Percentiles rank a stretch among this genome's conserved stretches.
These are phyloP conservation scores for Stemphylium lycopersici DNA, from an alignment of 2,329 filamentous ascomycete genomes.

Conservation along the genomic window DNA sequence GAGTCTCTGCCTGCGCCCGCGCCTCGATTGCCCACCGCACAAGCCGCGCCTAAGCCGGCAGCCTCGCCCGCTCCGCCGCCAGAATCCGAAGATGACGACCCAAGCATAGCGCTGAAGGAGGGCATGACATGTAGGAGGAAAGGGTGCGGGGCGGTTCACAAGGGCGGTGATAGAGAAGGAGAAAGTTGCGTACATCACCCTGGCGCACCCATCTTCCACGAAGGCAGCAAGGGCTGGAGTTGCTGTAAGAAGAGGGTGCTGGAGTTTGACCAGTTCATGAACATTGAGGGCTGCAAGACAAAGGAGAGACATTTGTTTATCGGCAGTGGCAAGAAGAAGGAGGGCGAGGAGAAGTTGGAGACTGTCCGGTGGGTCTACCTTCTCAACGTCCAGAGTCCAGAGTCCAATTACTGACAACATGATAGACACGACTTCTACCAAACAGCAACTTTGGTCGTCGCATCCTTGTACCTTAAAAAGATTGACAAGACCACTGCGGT, in stretches of 20 bases:
- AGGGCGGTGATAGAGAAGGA: slow-evolving; percentile 57
- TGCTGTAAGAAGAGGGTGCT: slow-evolving; percentile 95
- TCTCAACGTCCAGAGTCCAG: not conserved
- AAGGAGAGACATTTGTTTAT: slow-evolving; percentile 85
- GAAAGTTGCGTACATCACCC: slow-evolving; percentile 90
- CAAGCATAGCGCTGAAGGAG: slow-evolving; percentile 71
- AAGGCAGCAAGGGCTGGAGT: slow-evolving; percentile 95
- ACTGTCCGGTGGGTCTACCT: slow-evolving; percentile 67
- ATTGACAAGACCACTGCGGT: slow-evolving; percentile 82
- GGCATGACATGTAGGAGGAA: slow-evolving; percentile 79
- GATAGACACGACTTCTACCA: slow-evolving; percentile 90
- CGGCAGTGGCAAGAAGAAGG: slow-evolving; percentile 74
- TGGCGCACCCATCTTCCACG: slow-evolving; percentile 90
- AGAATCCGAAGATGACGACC: slow-evolving; percentile 83
- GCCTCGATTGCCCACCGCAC: slow-evolving; percentile 41
- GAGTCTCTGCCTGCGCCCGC: slow-evolving; percentile 41
- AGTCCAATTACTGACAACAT: slow-evolving; percentile 10
- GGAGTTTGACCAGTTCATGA: slow-evolving; percentile 98
- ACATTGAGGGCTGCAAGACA: slow-evolving; percentile 86
- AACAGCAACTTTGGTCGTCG: slow-evolving; percentile 82
- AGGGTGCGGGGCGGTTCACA: slow-evolving; percentile 73
- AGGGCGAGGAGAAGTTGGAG: slow-evolving; percentile 77
- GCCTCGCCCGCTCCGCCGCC: slow-evolving; percentile 44
- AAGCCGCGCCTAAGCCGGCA: slow-evolving; percentile 32
- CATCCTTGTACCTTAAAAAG: slow-evolving; percentile 95